A percentile compares a stretch with the other conserved stretches of the same genome.
Conservation (phyloP, 768 basidiomycete species). For the Rhizopogon rudus region DNA sequence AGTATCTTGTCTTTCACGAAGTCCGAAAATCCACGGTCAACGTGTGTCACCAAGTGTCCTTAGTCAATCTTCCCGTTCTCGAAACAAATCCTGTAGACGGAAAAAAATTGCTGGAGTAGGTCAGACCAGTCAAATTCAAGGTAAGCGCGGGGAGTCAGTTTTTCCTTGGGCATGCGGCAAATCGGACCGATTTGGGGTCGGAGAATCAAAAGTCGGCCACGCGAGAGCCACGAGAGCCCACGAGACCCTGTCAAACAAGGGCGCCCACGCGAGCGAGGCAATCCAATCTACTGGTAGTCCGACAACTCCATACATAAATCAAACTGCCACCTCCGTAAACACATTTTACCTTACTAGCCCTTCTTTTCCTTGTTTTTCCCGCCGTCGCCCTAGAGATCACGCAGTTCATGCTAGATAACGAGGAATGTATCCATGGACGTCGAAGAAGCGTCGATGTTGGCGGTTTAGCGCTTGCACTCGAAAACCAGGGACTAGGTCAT, state of each 20-base stretch:
- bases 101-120: background rate
- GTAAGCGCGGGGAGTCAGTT: background rate
- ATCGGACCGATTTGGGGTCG: constrained; percentile 11
- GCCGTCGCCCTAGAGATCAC: background rate
- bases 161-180: background rate
- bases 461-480: constrained; percentile 77
- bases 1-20: background rate
- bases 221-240: constrained; percentile 29
- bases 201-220: constrained; percentile 22
- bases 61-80: background rate
- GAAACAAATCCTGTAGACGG: background rate
- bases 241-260: constrained; percentile 25
- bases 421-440: constrained; percentile 29
- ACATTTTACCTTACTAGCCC: background rate
- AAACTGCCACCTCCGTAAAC: constrained; percentile 2
- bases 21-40: background rate
- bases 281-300: constrained; percentile 12
- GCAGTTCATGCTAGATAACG: constrained; percentile 22
- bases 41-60: background rate
- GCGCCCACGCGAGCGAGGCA: constrained; percentile 31
- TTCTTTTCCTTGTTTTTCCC: background rate
- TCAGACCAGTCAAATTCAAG: background rate
- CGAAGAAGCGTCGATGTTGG: constrained; percentile 87
- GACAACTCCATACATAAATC: constrained; percentile 7
- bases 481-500: constrained; percentile 54